phyloP scores from a whole-genome alignment of 768 basidiomycete genomes.

The Suillus weaverae region DNA sequence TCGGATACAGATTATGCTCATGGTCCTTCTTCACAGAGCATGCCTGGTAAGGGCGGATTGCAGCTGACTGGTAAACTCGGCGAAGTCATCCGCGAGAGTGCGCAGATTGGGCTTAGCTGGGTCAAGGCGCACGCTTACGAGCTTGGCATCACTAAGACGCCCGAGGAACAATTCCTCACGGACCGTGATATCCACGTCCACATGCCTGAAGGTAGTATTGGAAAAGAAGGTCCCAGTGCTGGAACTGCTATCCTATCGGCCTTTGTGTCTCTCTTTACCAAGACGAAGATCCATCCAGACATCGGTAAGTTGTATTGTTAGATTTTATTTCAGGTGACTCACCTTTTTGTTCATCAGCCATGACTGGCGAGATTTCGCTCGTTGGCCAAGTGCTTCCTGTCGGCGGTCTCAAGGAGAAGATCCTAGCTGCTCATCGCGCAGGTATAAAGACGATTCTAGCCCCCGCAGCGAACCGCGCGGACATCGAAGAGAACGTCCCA shows the following conservation, averaged over 20 bases:
- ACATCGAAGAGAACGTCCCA: conserved; percentile 97
- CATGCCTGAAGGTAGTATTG: conserved; percentile 93
- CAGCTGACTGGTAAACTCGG: conserved; percentile 97
- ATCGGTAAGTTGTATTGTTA: conserved; percentile 59
- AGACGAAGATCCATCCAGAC: conserved; percentile 79
- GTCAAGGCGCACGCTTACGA: conserved; percentile 88
- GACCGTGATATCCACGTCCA: conserved; percentile 93
- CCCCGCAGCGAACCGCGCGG: conserved; percentile 84
- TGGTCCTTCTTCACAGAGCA: conserved; percentile 54
- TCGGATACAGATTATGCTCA: neutral
- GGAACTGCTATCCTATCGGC: conserved; percentile 93
- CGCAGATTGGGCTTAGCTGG: conserved; percentile 93
- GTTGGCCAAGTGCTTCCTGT: conserved; percentile 96
- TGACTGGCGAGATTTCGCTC: conserved; percentile 98
- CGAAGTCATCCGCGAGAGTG: conserved; percentile 95
- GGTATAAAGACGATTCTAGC: conserved; percentile 92
- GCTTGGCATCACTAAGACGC: conserved; percentile 76
- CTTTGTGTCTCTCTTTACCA: conserved; percentile 89
- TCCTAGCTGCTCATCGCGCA: conserved; percentile 93
- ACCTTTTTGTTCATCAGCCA: conserved; percentile 50
- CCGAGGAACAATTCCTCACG: conserved; percentile 75
- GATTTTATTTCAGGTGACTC: conserved; percentile 1
- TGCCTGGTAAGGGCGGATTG: conserved; percentile 93
- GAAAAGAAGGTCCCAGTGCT: conserved; percentile 95
- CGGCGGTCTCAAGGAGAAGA: conserved; percentile 95